These are phyloP conservation scores for Centaurea solstitialis DNA, from an alignment of 129 eudicot genomes.

Conservation along the genomic window DNA sequence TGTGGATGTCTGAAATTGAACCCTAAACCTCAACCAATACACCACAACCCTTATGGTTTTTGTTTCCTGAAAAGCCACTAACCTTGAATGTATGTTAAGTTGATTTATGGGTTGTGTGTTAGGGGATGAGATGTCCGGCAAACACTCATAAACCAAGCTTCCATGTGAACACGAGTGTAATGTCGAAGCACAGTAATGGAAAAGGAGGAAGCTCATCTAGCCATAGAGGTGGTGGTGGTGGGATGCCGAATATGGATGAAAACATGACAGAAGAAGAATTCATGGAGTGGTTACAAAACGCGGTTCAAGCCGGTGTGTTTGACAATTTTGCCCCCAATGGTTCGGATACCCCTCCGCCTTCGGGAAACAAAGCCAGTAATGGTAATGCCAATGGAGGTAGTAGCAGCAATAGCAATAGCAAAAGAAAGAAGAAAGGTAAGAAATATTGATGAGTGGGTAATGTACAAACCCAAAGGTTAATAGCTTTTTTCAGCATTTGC, in stretches of 20 bases:
- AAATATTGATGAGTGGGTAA: slow-evolving; percentile 26
- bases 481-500: not conserved
- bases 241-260: slow-evolving; percentile 64
- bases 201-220: slow-evolving; percentile 52
- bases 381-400: slow-evolving; percentile 29
- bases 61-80: too few species aligned
- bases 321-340: slow-evolving; percentile 56
- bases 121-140: slow-evolving; percentile 97
- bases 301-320: slow-evolving; percentile 79
- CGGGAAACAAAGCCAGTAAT: slow-evolving; percentile 36
- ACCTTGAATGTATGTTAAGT: not conserved
- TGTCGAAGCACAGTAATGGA: slow-evolving; percentile 53
- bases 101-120: slow-evolving; percentile 9
- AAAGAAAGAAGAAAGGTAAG: slow-evolving; percentile 93
- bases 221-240: slow-evolving; percentile 60
- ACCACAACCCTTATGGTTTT: too few species aligned
- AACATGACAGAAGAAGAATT: slow-evolving; percentile 90
- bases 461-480: not conserved
- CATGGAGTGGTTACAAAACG: slow-evolving; percentile 78
- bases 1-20: too few species aligned
- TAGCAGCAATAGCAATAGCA: slow-evolving; percentile 37
- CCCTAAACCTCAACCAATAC: too few species aligned
- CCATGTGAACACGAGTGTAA: slow-evolving; percentile 87
- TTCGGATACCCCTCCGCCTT: slow-evolving; percentile 38
- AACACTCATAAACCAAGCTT: slow-evolving; percentile 92